Evolutionary conservation across 1,139 yeast genomes (phyloP), one percentile per base, ranked within the genome.

Genomic region (Candida frijolesensis): DNA sequence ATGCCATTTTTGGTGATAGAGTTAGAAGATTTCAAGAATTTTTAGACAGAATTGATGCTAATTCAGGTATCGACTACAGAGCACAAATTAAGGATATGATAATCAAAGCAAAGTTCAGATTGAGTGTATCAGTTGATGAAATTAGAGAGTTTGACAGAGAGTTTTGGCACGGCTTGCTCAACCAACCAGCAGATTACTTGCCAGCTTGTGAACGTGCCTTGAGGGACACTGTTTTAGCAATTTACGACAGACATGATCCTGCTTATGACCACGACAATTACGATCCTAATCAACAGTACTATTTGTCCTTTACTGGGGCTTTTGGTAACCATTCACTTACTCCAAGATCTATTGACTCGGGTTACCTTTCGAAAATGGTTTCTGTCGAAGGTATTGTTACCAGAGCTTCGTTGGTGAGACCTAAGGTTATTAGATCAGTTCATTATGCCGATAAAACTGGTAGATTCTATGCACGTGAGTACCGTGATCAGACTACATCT

Each of bases 371-470:
- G 46, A 86, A 86, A 61, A 76, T 94, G 79, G 84, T 94, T 35
- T 87, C 96, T 1, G 78, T 95, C 35, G 98, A 94, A 70, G 99
- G 99, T 51, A 94, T 94, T 61, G 97, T 94, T 16, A 94, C 99
- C 1, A 79, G 96, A 56, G 94, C 96, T 40, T 91, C 98, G 1
- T 76, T 94, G 54, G 96, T 94, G 43, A 82, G 98, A 54, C 99
- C 99, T 32, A 94, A 94, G 65, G 82, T 94, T 50, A 82, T 91
- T 45, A 80, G 96, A 60, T 90, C 97, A 1, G 97, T 95, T 35
- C 99, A 94, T 70, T 94, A 89, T 66, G 92, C 96, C 52, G 97
- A 91, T 53, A 80, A 80, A 47, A 89, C 96, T 1, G 86, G 87
- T 34, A 79, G 87, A 55, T 92, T 92, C 65, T 92, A 90, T 62